These are phyloP conservation scores for Crithidia acanthocephali DNA, from an alignment of 208 protist species.

Conservation along the genomic window DNA sequence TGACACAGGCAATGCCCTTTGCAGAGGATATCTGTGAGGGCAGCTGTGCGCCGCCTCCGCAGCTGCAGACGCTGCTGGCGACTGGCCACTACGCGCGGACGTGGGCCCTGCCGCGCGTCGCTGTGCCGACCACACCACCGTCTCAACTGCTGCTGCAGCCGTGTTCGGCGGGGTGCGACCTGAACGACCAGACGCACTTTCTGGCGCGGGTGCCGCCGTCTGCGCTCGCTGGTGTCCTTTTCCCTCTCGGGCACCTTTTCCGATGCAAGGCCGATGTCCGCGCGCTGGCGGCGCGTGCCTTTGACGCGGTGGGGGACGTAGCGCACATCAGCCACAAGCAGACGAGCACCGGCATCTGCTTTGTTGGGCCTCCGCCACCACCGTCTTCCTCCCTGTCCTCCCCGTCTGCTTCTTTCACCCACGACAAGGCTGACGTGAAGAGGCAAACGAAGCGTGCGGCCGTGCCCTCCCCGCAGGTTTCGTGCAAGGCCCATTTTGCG, in stretches of 20 bases:
- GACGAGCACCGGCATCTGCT: slow-evolving; percentile 86
- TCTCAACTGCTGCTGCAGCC: slow-evolving; percentile 54
- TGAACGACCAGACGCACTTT: slow-evolving; percentile 85
- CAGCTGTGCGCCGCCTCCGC: neutral
- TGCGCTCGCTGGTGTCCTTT: slow-evolving; percentile 44
- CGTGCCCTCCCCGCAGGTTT: neutral
- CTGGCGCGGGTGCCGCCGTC: slow-evolving; percentile 50
- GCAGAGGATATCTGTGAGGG: neutral
- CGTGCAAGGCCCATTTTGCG: slow-evolving; percentile 43
- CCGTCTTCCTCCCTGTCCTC: neutral
- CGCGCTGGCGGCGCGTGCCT: slow-evolving; percentile 33
- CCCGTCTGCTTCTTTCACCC: neutral
- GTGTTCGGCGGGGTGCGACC: slow-evolving; percentile 53
- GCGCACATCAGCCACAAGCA: slow-evolving; percentile 49
- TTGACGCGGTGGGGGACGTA: neutral
- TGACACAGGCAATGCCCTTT: neutral
- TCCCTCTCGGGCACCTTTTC: slow-evolving; percentile 82
- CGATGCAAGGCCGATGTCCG: slow-evolving; percentile 68
- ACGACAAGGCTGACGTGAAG: too few species aligned
- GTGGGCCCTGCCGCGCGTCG: slow-evolving; percentile 15
- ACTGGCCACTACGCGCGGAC: slow-evolving; percentile 86
- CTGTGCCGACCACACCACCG: neutral
- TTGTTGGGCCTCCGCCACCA: slow-evolving; percentile 46
- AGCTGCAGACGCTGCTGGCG: slow-evolving; percentile 40
- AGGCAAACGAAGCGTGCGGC: too few species aligned